A percentile compares a stretch with the other conserved stretches of the same genome.
These are phyloP conservation scores for Dichotomocladium elegans DNA, from an alignment of 371 early-diverging fungal genomes.

Conservation along the genomic window DNA sequence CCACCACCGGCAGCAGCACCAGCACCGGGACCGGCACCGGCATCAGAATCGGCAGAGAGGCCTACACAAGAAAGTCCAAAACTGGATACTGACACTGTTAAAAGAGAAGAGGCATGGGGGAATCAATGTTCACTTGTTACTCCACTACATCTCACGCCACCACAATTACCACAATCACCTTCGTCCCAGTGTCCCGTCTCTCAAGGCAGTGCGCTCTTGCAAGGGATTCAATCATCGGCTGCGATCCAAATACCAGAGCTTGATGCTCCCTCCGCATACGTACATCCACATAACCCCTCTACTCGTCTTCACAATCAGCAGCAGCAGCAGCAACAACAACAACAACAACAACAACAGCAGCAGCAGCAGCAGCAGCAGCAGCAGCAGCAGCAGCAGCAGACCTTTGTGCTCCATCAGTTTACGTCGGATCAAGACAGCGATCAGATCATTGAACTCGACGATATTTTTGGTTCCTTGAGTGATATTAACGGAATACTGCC, in stretches of 20 bases:
- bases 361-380: conserved; percentile 9
- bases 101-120: too few species aligned
- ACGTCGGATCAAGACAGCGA: conserved; percentile 47
- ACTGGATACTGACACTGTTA: too few species aligned
- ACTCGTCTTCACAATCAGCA: too few species aligned
- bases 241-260: conserved; percentile 3
- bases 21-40: conserved; percentile 1
- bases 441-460: conserved; percentile 38
- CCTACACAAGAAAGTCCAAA: too few species aligned
- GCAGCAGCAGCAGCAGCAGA: conserved; percentile 9
- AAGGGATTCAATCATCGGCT: conserved; percentile 6
- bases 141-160: not conserved
- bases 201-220: conserved; percentile 7
- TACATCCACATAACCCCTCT: not conserved
- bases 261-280: conserved; percentile 2
- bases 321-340: conserved; percentile 8
- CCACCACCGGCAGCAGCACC: conserved; percentile 12
- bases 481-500: conserved; percentile 7
- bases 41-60: not conserved
- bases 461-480: conserved; percentile 36
- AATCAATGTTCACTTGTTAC: too few species aligned
- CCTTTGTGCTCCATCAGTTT: conserved; percentile 36
- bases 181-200: not conserved
- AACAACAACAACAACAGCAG: conserved; percentile 5
- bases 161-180: not conserved